phyloP scores from a whole-genome alignment of 2,329 filamentous ascomycete species.

The Mycosphaerella arachidis region DNA sequence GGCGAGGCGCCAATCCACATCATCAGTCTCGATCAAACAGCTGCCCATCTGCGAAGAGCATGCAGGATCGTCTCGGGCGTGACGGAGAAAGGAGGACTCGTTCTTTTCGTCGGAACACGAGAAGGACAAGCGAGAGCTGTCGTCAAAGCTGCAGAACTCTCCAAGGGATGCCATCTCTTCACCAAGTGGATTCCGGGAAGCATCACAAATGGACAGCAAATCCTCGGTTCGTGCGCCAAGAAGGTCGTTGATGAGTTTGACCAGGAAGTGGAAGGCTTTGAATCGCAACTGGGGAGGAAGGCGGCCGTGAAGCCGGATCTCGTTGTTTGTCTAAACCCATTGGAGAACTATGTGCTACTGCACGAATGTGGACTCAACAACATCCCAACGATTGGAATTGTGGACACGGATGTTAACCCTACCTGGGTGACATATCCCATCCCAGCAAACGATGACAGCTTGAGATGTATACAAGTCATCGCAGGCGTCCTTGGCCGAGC shows the following conservation, averaged over 20 bases:
- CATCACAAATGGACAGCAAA: slow-evolving; percentile 89
- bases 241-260: slow-evolving; percentile 78
- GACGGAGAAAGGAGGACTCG: slow-evolving; percentile 72
- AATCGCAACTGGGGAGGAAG: slow-evolving; percentile 58
- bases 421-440: slow-evolving; percentile 96
- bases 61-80: slow-evolving; percentile 90
- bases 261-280: slow-evolving; percentile 58
- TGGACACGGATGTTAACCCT: slow-evolving; percentile 89
- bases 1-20: slow-evolving; percentile 47
- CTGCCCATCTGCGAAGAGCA: slow-evolving; percentile 83
- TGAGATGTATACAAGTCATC: slow-evolving; percentile 76
- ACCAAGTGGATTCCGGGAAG: slow-evolving; percentile 87
- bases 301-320: slow-evolving; percentile 77
- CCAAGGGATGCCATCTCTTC: slow-evolving; percentile 81
- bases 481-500: slow-evolving; percentile 81
- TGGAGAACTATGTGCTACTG: slow-evolving; percentile 85
- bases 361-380: slow-evolving; percentile 85
- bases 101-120: slow-evolving; percentile 87
- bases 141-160: slow-evolving; percentile 72
- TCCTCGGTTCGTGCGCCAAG: slow-evolving; percentile 64
- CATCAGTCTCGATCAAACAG: slow-evolving; percentile 84
- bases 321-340: slow-evolving; percentile 85
- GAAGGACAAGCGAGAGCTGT: slow-evolving; percentile 76
- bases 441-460: slow-evolving; percentile 93
- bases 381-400: slow-evolving; percentile 89